Conservation (phyloP, 2,329 filamentous ascomycete genomes). For the Fusarium sp. region DNA sequence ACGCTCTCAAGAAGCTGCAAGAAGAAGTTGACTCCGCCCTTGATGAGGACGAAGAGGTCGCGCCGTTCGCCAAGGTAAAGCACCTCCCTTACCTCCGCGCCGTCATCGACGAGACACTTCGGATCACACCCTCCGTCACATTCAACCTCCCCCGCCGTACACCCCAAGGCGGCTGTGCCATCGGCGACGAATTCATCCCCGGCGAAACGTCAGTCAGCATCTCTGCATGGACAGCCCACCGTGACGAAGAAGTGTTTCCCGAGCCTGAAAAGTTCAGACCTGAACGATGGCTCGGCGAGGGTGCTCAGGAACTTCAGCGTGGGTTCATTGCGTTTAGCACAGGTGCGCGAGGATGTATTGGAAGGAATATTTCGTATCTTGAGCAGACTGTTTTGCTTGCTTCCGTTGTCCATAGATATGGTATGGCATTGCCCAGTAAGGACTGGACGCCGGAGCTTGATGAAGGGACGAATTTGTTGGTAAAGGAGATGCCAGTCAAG, state of each 20-base stretch:
- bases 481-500: not conserved
- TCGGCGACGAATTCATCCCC: constrained; percentile 48
- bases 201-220: constrained; percentile 54
- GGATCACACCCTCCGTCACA: constrained; percentile 16
- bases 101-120: constrained; percentile 61
- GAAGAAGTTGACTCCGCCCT: constrained; percentile 60
- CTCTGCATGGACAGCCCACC: constrained; percentile 52
- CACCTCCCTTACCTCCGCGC: constrained; percentile 64
- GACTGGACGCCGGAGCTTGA: not conserved
- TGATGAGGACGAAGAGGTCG: constrained; percentile 55
- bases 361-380: constrained; percentile 54
- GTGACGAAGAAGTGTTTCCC: constrained; percentile 53
- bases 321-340: constrained; percentile 56
- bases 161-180: constrained; percentile 44
- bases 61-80: constrained; percentile 62
- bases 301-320: constrained; percentile 50
- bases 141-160: constrained; percentile 39
- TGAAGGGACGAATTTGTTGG: not conserved
- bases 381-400: constrained; percentile 59
- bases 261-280: constrained; percentile 54
- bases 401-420: constrained; percentile 55
- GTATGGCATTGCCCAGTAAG: not conserved
- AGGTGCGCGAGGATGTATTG: constrained; percentile 55
- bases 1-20: constrained; percentile 47
- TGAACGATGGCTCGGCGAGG: constrained; percentile 55